These are phyloP conservation scores for Vitis riparia DNA, from an alignment of 164 flowering plant genomes.

Conservation along the genomic window DNA sequence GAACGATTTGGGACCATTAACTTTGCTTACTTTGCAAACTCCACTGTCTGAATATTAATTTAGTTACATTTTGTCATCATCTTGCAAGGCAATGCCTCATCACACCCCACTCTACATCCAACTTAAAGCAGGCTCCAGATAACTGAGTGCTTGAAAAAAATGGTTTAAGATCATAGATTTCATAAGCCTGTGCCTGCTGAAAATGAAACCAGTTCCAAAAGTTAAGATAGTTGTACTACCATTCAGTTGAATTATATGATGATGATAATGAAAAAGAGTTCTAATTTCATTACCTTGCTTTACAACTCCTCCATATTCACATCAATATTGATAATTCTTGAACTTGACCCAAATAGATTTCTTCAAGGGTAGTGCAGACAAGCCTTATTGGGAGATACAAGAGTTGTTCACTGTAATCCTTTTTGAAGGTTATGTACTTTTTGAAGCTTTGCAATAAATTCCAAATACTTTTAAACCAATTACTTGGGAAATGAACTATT, in stretches of 20 bases:
- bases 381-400: constrained; percentile 71
- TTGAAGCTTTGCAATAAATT: constrained; percentile 72
- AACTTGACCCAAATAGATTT: constrained; percentile 66
- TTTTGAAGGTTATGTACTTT: constrained; percentile 89
- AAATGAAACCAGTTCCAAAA: not conserved
- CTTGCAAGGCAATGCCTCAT: constrained; percentile 53
- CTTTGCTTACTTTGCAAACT: too few species aligned
- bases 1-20: too few species aligned
- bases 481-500: too few species aligned
- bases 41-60: too few species aligned
- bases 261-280: too few species aligned
- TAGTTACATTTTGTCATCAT: constrained; percentile 9
- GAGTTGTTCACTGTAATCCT: constrained; percentile 78
- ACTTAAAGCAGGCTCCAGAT: constrained; percentile 48
- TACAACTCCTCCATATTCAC: constrained; percentile 77
- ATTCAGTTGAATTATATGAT: too few species aligned
- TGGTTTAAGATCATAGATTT: constrained; percentile 66
- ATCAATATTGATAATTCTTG: constrained; percentile 52
- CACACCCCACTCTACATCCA: constrained; percentile 51
- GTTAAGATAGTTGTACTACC: too few species aligned
- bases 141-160: constrained; percentile 68
- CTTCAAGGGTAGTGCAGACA: constrained; percentile 79
- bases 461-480: not conserved
- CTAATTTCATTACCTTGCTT: constrained; percentile 56
- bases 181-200: constrained; percentile 75